Conservation (phyloP, 352 stramenopile species). For the Globisporangium paddicum region DNA sequence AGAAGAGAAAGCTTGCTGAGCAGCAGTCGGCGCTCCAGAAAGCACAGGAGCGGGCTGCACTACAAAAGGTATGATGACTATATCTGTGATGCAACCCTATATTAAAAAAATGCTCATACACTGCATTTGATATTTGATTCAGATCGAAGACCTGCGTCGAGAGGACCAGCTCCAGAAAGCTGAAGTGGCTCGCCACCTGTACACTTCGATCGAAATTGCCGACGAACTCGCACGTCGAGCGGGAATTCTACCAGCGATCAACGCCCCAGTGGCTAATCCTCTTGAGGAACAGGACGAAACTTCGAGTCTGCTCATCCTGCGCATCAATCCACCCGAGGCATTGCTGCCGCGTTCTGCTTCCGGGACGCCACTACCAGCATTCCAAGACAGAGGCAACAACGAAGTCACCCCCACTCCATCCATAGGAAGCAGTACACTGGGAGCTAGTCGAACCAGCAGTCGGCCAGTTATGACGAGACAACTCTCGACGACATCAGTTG, state of each 20-base stretch:
- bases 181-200: constrained; percentile 14
- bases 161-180: background rate
- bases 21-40: background rate
- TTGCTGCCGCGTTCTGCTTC: background rate
- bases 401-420: background rate
- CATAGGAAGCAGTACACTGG: background rate
- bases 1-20: constrained; percentile 17
- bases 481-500: background rate
- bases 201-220: constrained; percentile 27
- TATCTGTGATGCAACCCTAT: background rate
- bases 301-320: constrained; percentile 41
- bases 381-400: constrained; percentile 6
- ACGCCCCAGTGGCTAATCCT: constrained; percentile 22
- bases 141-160: constrained; percentile 15
- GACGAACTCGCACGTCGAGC: constrained; percentile 41
- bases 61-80: background rate
- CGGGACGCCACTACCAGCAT: background rate
- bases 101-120: background rate
- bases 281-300: constrained; percentile 52
- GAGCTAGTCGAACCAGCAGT: background rate
- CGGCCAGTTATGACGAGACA: background rate
- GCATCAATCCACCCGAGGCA: constrained; percentile 23
- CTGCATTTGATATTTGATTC: background rate
- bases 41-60: constrained; percentile 4
- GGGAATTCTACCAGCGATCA: constrained; percentile 55